Evolutionary conservation across 192 early-diverging fungal genomes (phyloP), one percentile per base, ranked within the genome.

Genomic region (Coemansia sp.): DNA sequence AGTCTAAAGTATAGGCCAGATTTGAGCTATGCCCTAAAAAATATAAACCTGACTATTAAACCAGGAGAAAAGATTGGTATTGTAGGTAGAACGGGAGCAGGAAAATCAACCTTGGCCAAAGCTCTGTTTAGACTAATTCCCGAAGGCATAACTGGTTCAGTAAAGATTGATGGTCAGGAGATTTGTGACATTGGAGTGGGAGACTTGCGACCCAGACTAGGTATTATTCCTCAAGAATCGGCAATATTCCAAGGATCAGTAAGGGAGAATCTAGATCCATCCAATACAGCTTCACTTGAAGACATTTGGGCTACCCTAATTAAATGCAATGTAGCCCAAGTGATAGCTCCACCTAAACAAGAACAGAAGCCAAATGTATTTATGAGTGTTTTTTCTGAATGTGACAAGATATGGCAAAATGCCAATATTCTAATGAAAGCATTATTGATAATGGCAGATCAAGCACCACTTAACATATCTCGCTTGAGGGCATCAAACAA

Each of bases 261-360:
- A 37, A 79, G 90, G 7, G 72, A 83, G 48, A 92, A 92, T 65
- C 61, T 92, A 35, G 89, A 92, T 60, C 89, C 89, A 12, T 65
- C 84, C 15, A 21, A 62, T 0, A 50, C 58, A 21, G 74, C 83
- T 56, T 57, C 68, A 0, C 86, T 89, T 58, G 69, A 73, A 7
- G 84, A 83, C 2, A 58, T 93, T 25, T 92, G 89, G 89, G 59
- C 79, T 2, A 84, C 74, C 0, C 68, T 93, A 2, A 52, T 58
- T 9, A 70, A 64, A 24, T 70, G 62, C 39, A 14, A 37, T 8
- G 43, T 55, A 4, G 54, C 52, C 0, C 35, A 62, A 4, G 11
- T 56, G 3, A 25, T 57, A 0, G 17, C 37, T 1, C 38, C 43
- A 21, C 7, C 27, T 27, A 27, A 5, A 27, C 27, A 27, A 27